A percentile compares a stretch with the other conserved stretches of the same genome.
These are phyloP conservation scores for Yamadazyma diddensiae DNA, from an alignment of 1,139 yeast genomes.

Conservation along the genomic window DNA sequence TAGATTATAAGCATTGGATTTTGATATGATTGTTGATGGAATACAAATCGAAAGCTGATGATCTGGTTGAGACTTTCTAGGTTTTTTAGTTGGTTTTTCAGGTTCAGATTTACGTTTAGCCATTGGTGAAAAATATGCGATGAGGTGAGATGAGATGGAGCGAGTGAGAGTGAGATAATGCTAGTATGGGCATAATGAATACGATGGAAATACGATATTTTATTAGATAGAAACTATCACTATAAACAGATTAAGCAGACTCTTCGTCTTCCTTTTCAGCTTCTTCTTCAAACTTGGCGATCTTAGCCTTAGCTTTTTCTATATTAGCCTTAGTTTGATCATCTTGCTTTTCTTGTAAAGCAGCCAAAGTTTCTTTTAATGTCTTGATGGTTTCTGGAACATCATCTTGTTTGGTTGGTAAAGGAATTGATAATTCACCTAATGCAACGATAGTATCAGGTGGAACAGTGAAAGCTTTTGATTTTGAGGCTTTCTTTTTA, in stretches of 20 bases:
- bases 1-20: slow-evolving; percentile 55
- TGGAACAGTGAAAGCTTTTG: slow-evolving; percentile 63
- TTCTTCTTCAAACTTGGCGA: slow-evolving; percentile 58
- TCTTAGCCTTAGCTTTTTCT: slow-evolving; percentile 71
- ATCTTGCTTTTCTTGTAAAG: slow-evolving; percentile 72
- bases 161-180: background rate
- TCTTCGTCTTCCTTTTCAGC: slow-evolving; percentile 29
- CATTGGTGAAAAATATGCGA: slow-evolving; percentile 13
- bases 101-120: slow-evolving; percentile 29
- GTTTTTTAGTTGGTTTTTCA: slow-evolving; percentile 30
- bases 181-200: background rate
- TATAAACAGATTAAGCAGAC: background rate
- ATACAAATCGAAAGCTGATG: slow-evolving; percentile 52
- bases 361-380: slow-evolving; percentile 71
- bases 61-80: slow-evolving; percentile 23
- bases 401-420: slow-evolving; percentile 79
- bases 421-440: slow-evolving; percentile 70
- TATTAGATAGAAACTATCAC: background rate
- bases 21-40: slow-evolving; percentile 57
- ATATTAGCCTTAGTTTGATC: slow-evolving; percentile 76
- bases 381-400: slow-evolving; percentile 63
- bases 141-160: slow-evolving; percentile 3
- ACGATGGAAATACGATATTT: background rate
- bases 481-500: slow-evolving; percentile 37
- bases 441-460: slow-evolving; percentile 78